Base-by-base conservation (phyloP, 192 early-diverging fungal genomes). In the Dimargaris xerosporica region DNA sequence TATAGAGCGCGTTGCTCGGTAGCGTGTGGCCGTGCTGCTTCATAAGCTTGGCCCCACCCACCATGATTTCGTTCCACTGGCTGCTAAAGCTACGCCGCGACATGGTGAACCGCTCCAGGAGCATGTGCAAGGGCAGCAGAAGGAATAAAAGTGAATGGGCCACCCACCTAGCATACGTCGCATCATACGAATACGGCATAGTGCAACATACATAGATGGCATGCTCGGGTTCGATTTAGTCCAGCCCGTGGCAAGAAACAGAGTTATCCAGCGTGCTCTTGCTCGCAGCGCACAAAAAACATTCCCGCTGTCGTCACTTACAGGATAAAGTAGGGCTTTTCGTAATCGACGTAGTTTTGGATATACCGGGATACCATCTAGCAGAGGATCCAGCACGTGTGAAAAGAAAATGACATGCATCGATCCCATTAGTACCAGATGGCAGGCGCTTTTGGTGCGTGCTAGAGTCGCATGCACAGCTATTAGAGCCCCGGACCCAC, bases 311-410 rank as follows among this genome's bases (percentile, higher is more conserved):
- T n/a, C n/a, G n/a, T n/a, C n/a, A 74, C 63, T 69, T 70, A 78
- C 54, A 78, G 67, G 31, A 78, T 78, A 64, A 78, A 74, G 64
- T 75, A 78, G 29, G 76, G 76, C 44, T 75, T 66, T 39, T 66
- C 61, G 44, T 66, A 78, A 25, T 56, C 21, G 29, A 34, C 7
- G 28, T 69, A 63, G 66, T 72, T 62, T 56, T 78, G 76, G 46
- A 78, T 69, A 21, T 62, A 55, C n/a, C 71, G 69, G 11, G 73
- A 71, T 25, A 73, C 66, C 21, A 69, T 63, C n/a, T n/a, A n/a
- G n/a, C n/a, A n/a, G n/a, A n/a, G n/a, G n/a, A n/a, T n/a, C n/a
- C 10, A 69, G 72, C 60, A 73, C 71, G 3, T 52, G 62, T 21
- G 71, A 64, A 62, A 71, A 73, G 55, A 71, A 65, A 13, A 76